Conservation (phyloP, 2,329 filamentous ascomycete genomes). For the Chrysoporthe puriensis region DNA sequence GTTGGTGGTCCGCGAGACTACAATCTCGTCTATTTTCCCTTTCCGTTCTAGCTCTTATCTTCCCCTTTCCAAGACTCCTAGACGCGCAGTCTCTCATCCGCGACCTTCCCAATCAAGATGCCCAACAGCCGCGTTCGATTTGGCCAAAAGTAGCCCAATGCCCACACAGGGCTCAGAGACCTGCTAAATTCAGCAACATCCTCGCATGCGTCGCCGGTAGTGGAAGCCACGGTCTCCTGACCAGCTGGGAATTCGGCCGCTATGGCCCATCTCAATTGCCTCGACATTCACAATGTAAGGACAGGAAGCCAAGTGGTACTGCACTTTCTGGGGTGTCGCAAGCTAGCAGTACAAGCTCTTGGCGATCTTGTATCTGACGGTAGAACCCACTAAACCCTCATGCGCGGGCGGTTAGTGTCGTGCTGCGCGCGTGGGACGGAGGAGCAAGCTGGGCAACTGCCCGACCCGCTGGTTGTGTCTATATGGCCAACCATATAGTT, state of each 20-base stretch:
- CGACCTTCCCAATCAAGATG: slow-evolving; percentile 26
- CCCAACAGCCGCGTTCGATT: slow-evolving; percentile 16
- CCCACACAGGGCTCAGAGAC: slow-evolving; percentile 1
- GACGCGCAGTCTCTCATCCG: slow-evolving; percentile 13
- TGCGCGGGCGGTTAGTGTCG: neutral
- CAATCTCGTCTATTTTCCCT: slow-evolving; percentile 23
- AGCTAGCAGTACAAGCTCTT: neutral
- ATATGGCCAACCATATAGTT: neutral
- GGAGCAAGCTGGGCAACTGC: slow-evolving; percentile 8
- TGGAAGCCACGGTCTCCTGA: neutral
- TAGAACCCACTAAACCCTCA: neutral
- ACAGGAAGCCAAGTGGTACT: neutral
- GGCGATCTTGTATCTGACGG: neutral
- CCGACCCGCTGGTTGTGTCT: slow-evolving; percentile 6
- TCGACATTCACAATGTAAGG: neutral
- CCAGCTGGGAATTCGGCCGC: neutral
- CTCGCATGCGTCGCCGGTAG: neutral
- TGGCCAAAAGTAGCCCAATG: slow-evolving; percentile 9
- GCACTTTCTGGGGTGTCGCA: neutral
- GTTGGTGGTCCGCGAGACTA: slow-evolving; percentile 1
- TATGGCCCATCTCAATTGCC: neutral
- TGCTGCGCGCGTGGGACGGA: slow-evolving; percentile 3
- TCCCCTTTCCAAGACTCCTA: slow-evolving; percentile 21
- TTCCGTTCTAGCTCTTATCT: slow-evolving; percentile 20
- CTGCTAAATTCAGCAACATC: slow-evolving; percentile 16